Conservation (phyloP, 306 rosid genomes). For the Corylus avellana region DNA sequence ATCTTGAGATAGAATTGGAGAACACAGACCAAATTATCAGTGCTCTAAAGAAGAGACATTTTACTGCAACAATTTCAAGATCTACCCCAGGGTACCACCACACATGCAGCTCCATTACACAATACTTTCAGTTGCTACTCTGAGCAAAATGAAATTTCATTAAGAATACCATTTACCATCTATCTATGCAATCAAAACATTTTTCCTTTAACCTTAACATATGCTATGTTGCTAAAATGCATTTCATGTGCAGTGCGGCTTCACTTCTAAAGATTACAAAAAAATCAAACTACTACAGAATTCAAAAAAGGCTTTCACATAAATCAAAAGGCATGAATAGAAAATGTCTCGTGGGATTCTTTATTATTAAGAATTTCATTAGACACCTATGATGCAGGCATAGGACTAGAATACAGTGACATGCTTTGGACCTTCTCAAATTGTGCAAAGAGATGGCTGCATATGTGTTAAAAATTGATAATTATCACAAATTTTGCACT, state of each 20-base stretch:
- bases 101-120: neutral
- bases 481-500: neutral
- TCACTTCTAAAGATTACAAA: neutral
- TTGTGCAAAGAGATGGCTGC: neutral
- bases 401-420: neutral
- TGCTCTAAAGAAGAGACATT: neutral
- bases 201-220: neutral
- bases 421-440: neutral
- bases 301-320: neutral
- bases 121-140: neutral
- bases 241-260: neutral
- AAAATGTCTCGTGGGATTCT: neutral
- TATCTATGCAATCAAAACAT: neutral
- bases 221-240: neutral
- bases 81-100: neutral
- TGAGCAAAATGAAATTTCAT: neutral
- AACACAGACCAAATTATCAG: neutral
- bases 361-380: neutral
- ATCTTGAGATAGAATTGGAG: neutral
- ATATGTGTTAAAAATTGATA: neutral
- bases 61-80: neutral
- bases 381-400: neutral
- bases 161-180: neutral
- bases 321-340: neutral
- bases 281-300: too few species aligned